Evolutionary conservation across 148 eudicot species (phyloP), one percentile per base, ranked within the genome.

Genomic region (Simmondsia chinensis): DNA sequence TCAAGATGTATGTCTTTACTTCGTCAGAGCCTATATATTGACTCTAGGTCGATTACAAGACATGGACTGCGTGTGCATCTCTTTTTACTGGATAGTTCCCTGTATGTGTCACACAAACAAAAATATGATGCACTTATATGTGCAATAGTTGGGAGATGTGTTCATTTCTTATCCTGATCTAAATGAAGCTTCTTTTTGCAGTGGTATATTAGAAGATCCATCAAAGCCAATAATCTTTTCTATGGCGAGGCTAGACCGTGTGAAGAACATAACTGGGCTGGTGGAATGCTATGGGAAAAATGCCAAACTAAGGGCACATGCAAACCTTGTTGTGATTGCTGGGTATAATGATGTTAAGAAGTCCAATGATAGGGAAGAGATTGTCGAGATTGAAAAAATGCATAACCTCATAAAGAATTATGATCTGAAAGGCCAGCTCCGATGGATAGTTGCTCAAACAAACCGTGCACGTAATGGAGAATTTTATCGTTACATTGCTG

Each of bases 161-260:
- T 7, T 26, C 31, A 19, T 26, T 54, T 11, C 46, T 51, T 33
- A 47, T 50, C 30, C 32, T 57, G 30, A 20, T 33, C 27, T 28
- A 28, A 5, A 37, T 13, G 8, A 15, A 52, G 24, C 54, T 31
- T 21, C 21, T 32, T 43, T 26, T 44, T 63, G 69, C 86, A 91
- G 99, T 61, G 95, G 99, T 35, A 58, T 53, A 29, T 48, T 91
- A 38, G 71, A 74, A 50, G 99, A 91, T 61, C 63, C 40, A 13
- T 76, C 95, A 20, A 91, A 91, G 67, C 99, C 99, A 35, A 59
- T 91, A 22, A 68, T 91, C 42, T 91, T 91, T 56, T 85, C 99
- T 22, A 91, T 91, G 95, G 95, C 99, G 24, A 76, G 99, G 83
- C 94, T 91, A 32, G 99, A 91, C 64, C 79, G 31, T 11, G 99